phyloP scores from a whole-genome alignment of 2,329 filamentous ascomycete genomes.

The Davidsoniella eucalypti region DNA sequence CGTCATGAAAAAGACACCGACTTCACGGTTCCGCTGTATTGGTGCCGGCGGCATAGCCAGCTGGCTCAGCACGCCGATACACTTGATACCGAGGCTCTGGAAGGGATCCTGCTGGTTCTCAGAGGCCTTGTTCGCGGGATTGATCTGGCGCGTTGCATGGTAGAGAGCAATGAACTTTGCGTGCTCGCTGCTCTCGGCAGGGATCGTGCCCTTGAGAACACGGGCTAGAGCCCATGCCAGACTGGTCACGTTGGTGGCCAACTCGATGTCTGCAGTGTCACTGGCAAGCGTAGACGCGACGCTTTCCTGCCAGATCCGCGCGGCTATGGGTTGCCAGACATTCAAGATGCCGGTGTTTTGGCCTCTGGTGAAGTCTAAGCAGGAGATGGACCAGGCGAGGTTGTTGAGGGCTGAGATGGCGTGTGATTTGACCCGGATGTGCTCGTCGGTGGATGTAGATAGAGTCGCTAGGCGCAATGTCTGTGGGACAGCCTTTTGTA shows the following conservation, averaged over 20 bases:
- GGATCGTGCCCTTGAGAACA: slow-evolving; percentile 22
- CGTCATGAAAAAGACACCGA: slow-evolving; percentile 45
- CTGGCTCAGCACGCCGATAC: slow-evolving; percentile 48
- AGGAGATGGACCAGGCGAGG: slow-evolving; percentile 49
- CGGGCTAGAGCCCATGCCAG: slow-evolving; percentile 50
- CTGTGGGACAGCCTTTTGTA: slow-evolving; percentile 30
- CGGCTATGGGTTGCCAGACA: slow-evolving; percentile 37
- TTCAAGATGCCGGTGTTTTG: slow-evolving; percentile 34
- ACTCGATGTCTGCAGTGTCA: slow-evolving; percentile 43
- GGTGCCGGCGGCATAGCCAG: slow-evolving; percentile 41
- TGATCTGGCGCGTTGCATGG: slow-evolving; percentile 30
- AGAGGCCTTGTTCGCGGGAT: slow-evolving; percentile 14
- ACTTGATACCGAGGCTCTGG: slow-evolving; percentile 47
- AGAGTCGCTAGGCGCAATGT: slow-evolving; percentile 31
- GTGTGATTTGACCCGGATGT: slow-evolving; percentile 30
- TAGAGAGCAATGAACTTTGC: slow-evolving; percentile 49
- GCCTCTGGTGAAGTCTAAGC: slow-evolving; percentile 40
- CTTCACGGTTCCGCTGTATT: slow-evolving; percentile 38
- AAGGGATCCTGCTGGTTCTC: slow-evolving; percentile 26
- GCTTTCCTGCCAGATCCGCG: slow-evolving; percentile 39
- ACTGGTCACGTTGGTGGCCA: slow-evolving; percentile 47
- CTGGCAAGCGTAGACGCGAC: slow-evolving; percentile 40
- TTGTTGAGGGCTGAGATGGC: slow-evolving; percentile 49
- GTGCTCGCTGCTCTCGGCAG: slow-evolving; percentile 31
- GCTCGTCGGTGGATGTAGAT: slow-evolving; percentile 24